Base-by-base conservation (phyloP, 257 asterid genomes). In the Lycium barbarum region DNA sequence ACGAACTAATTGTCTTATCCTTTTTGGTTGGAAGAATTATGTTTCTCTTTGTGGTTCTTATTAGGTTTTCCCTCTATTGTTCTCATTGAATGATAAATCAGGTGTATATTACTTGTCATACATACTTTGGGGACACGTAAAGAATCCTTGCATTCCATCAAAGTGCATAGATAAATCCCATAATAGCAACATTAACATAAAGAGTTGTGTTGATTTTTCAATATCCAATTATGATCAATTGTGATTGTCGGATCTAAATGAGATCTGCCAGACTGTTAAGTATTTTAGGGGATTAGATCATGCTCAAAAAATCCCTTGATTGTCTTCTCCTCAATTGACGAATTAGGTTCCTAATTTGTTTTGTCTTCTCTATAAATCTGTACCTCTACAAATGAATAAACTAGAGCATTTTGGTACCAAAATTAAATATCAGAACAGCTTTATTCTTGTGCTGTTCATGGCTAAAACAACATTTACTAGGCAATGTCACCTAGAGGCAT, bases 1-100 rank as follows among this genome's bases (percentile, higher is more conserved):
- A 45, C 4, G 35, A 45, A 57, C 33, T 84, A 45, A 76, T 87
- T 14, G 17, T 85, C 85, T 83, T 67, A 43, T 57, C 47, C n/a
- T 4, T 54, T 47, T 76, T 66, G 74, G 81, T 83, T 63, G 36
- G 62, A 15, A n/a, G 47, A 38, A 71, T 57, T 38, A 76, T 20
- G 40, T 17, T 70, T 40, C 15, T 35, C 57, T 55, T 80, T 58
- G 18, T 80, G 83, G 45, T 72, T 72, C 58, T 18, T 45, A 40
- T 72, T 72, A 45, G 33, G 45, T 43, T 45, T 72, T 72, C 26
- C 38, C 80, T n/a, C n/a, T 72, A 43, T 72, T 45, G 80, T n/a
- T 65, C 80, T 72, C 80, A 45, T 5, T 72, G 80, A 72, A 72
- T 72, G 80, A 72, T 72, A 72, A 9, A 40, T 38, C 17, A 40